These are phyloP conservation scores for Elongisporangium prolatum DNA, from an alignment of 352 stramenopile genomes.

Conservation along the genomic window DNA sequence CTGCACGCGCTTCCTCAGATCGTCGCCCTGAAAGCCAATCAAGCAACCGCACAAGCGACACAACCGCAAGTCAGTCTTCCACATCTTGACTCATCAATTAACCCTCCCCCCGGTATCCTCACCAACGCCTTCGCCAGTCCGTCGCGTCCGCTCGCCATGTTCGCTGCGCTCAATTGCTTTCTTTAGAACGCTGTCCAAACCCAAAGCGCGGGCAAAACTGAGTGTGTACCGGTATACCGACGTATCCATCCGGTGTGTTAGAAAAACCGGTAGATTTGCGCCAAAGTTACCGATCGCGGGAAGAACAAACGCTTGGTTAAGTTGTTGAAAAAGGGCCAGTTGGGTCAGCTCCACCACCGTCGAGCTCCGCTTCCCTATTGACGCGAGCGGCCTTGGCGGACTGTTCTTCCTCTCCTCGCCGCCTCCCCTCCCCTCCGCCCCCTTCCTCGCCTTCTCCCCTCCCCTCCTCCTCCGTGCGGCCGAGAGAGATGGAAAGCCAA, in stretches of 20 bases:
- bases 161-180: background rate
- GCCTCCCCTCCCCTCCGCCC: background rate
- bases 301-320: background rate
- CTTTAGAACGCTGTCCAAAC: background rate
- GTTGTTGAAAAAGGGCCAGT: constrained; percentile 26
- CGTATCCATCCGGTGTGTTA: background rate
- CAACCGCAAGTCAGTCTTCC: background rate
- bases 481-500: constrained; percentile 5
- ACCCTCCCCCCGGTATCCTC: background rate
- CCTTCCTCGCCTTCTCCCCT: background rate
- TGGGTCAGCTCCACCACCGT: constrained; percentile 1
- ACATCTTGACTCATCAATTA: background rate
- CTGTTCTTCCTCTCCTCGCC: constrained; percentile 1
- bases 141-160: background rate
- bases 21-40: constrained; percentile 27
- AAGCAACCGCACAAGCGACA: background rate
- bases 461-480: background rate
- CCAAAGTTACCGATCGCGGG: background rate
- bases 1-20: constrained; percentile 68
- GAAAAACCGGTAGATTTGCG: background rate
- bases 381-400: background rate
- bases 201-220: background rate
- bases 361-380: background rate
- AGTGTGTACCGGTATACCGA: background rate
- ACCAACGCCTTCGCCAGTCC: background rate